These are phyloP conservation scores for Teratosphaeria destructans DNA, from an alignment of 2,329 filamentous ascomycete species.

Conservation along the genomic window DNA sequence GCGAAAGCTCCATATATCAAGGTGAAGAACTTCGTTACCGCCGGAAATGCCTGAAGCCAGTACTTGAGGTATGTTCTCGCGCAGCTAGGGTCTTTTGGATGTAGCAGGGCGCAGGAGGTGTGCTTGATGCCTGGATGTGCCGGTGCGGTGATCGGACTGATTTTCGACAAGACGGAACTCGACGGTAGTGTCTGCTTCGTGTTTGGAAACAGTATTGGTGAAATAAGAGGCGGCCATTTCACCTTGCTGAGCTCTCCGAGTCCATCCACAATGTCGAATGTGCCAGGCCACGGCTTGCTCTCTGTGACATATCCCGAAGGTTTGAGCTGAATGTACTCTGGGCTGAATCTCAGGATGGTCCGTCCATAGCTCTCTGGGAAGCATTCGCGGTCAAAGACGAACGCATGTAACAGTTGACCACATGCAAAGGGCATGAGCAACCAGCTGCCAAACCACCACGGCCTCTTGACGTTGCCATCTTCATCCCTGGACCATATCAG, in stretches of 20 bases:
- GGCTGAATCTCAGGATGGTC: conserved; percentile 61
- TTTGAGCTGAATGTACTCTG: conserved; percentile 65
- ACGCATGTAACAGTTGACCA: conserved; percentile 41
- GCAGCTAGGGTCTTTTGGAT: conserved; percentile 81
- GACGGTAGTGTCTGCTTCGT: conserved; percentile 45
- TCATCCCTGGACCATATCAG: conserved; percentile 35
- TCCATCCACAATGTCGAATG: conserved; percentile 67
- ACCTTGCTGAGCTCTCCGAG: conserved; percentile 71
- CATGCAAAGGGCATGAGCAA: conserved; percentile 40
- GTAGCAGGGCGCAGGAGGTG: conserved; percentile 80
- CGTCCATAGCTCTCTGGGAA: conserved; percentile 47
- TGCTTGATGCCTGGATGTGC: conserved; percentile 80
- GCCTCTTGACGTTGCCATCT: conserved; percentile 44
- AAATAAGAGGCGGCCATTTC: conserved; percentile 79
- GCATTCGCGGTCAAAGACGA: conserved; percentile 43
- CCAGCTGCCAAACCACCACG: conserved; percentile 52
- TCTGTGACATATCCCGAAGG: conserved; percentile 61
- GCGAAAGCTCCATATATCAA: conserved; percentile 62
- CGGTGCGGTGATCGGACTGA: conserved; percentile 68
- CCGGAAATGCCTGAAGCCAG: conserved; percentile 73
- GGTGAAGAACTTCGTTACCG: conserved; percentile 66
- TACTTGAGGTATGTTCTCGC: conserved; percentile 78
- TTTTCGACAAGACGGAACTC: conserved; percentile 47
- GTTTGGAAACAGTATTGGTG: conserved; percentile 74
- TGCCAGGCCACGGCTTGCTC: conserved; percentile 59